phyloP scores from a whole-genome alignment of 2,329 filamentous ascomycete species.

The Fusarium duplospermum region DNA sequence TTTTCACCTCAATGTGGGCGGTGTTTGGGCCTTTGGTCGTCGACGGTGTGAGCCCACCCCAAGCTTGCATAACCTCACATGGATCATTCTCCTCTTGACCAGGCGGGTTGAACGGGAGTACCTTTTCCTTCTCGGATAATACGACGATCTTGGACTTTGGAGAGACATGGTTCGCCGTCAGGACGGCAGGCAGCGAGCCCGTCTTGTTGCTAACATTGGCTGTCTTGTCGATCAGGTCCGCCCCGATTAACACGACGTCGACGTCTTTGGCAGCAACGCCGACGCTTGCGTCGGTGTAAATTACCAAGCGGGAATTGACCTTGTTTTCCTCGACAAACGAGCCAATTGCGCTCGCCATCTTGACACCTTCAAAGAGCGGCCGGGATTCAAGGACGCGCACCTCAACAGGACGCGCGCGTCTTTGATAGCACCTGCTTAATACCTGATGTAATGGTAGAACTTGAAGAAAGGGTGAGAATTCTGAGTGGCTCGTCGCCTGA shows the following conservation, averaged over 20 bases:
- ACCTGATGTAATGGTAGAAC: conserved; percentile 67
- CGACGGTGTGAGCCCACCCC: conserved; percentile 49
- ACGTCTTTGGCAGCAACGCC: conserved; percentile 63
- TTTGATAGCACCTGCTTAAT: conserved; percentile 56
- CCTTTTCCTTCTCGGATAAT: conserved; percentile 71
- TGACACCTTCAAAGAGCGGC: conserved; percentile 73
- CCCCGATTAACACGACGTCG: conserved; percentile 71
- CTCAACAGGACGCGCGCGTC: conserved; percentile 56
- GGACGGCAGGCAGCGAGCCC: conserved; percentile 69
- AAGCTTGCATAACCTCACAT: conserved; percentile 61
- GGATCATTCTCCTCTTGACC: conserved; percentile 62
- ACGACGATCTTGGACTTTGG: conserved; percentile 62
- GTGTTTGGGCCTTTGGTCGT: background rate
- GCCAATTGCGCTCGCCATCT: conserved; percentile 63
- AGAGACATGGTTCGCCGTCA: conserved; percentile 64
- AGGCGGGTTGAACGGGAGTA: conserved; percentile 58
- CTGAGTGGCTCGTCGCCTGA: conserved; percentile 49
- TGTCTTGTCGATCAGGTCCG: conserved; percentile 68
- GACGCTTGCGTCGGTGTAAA: conserved; percentile 71
- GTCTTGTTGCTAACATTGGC: conserved; percentile 76
- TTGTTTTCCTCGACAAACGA: conserved; percentile 49
- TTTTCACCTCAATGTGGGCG: conserved; percentile 52
- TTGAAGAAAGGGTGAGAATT: conserved; percentile 71
- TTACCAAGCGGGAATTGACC: conserved; percentile 50
- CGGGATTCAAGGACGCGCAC: conserved; percentile 74